phyloP scores from a whole-genome alignment of 176 grass and related monocot species.

The Oryza meridionalis region DNA sequence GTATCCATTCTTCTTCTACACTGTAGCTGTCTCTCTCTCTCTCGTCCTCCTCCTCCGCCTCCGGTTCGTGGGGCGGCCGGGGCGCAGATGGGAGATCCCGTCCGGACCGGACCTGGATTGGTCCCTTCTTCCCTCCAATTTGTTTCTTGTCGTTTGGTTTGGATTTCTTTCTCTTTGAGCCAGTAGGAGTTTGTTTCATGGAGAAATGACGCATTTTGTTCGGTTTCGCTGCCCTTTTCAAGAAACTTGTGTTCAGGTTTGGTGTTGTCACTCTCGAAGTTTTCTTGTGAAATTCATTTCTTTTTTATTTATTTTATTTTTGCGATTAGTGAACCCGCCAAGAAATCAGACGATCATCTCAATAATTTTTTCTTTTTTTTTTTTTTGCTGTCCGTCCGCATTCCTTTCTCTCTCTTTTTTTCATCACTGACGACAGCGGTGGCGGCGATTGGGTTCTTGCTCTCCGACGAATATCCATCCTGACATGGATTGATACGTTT shows the following conservation, averaged over 20 bases:
- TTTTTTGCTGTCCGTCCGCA: neutral
- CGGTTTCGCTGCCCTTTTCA: neutral
- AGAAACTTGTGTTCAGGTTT: neutral
- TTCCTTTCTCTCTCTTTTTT: neutral
- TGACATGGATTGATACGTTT: neutral
- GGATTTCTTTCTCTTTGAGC: neutral
- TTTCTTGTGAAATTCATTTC: neutral
- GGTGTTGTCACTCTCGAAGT: neutral
- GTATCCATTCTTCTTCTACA: neutral
- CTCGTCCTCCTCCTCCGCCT: too few species aligned
- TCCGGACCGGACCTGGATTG: neutral
- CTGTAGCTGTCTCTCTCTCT: neutral
- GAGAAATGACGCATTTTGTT: neutral
- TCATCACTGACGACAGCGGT: too few species aligned
- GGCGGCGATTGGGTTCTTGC: neutral
- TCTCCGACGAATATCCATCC: too few species aligned
- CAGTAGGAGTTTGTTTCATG: neutral
- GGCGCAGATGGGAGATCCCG: neutral
- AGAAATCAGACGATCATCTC: neutral
- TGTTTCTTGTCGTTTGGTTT: neutral
- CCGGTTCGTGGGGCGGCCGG: too few species aligned
- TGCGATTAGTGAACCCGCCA: neutral
- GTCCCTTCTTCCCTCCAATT: neutral
- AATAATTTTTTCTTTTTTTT: neutral
- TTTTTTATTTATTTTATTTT: neutral